Base-by-base conservation (phyloP, 306 rosid species). In the Vigna hirtella region DNA sequence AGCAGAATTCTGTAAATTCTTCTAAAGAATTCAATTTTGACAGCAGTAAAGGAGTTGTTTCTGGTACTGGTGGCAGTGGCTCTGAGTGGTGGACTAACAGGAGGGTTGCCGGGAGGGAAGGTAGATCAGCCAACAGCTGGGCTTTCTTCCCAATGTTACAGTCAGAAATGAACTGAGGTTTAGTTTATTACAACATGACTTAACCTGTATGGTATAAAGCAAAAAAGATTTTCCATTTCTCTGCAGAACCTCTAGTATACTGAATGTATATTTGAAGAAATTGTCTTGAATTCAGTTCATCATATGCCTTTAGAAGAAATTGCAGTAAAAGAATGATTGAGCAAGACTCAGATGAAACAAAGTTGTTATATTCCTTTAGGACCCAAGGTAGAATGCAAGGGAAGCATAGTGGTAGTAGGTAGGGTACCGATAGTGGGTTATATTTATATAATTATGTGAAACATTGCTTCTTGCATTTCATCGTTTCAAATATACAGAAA, bases 1-100 rank as follows among this genome's bases (percentile, higher is more conserved):
- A 86, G 85, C 93, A 89, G 66, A 85, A 86, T 73, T 89, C 98
- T 66, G 77, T 84, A 74, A 87, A 85, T 22, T 88, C 97, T 4
- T 81, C 87, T 50, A 92, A 95, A 82, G 98, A 95, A 72, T 95
- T 95, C 86, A 92, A 85, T 83, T 95, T 95, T 76, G 96, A 92
- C 85, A 87, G 75, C 87, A 88, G 91, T 32, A 91, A 92, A 83
- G 86, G 89, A 8, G 96, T 88, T 67, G 85, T 61, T 56, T 80
- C 88, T 18, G 81, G 65, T 56, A 82, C 90, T 67, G 55, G 92
- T 13, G 40, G 85, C 66, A 82, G 84, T 50, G 89, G 91, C 81
- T 63, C 96, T 2, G 90, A 85, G 38, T 94, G 98, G 98, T 91
- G 98, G 98, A 80, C 86, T 62, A 88, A 88, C 83, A 88, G 82